Evolutionary conservation across 345 rosid genomes (phyloP).

Genomic region (Cochlearia excelsa): DNA sequence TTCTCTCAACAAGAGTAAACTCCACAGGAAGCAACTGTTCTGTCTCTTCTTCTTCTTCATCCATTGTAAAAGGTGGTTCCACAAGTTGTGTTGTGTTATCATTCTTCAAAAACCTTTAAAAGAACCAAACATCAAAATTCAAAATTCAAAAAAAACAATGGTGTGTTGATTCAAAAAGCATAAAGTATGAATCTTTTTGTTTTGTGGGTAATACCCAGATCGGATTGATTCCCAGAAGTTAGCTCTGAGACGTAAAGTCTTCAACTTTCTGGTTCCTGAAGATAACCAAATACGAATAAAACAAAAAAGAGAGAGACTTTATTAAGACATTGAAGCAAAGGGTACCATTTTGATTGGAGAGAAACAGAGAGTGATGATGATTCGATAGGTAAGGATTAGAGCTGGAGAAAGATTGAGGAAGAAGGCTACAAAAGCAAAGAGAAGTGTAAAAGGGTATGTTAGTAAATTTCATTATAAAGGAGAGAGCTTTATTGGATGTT

Average conservation of each 20-base stretch:
- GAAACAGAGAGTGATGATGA: conserved; percentile 19
- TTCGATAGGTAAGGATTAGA: conserved; percentile 23
- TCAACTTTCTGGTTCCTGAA: conserved; percentile 58
- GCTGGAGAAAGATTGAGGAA: conserved; percentile 27
- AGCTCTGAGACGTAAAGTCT: conserved; percentile 52
- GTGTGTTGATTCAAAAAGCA: conserved; percentile 7
- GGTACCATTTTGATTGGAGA: conserved; percentile 28
- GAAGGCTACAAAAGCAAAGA: conserved; percentile 9
- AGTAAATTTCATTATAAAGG: not conserved
- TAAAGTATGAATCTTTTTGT: conserved; percentile 20
- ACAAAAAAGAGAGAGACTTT: conserved; percentile 1
- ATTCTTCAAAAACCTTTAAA: conserved; percentile 57
- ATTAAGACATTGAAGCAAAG: not conserved
- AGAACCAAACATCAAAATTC: not conserved
- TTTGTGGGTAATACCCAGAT: conserved; percentile 50
- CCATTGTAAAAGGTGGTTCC: conserved; percentile 50
- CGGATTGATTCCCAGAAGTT: conserved; percentile 77
- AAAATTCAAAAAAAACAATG: not conserved
- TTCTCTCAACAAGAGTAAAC: conserved; percentile 66
- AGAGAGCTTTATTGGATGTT: not conserved
- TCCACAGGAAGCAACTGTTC: conserved; percentile 69
- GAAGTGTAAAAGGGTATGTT: not conserved
- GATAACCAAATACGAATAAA: conserved; percentile 3
- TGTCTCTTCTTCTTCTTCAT: conserved; percentile 42
- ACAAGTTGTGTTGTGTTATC: conserved; percentile 57